These are phyloP conservation scores for Cornus florida DNA, from an alignment of 148 eudicot genomes.

Conservation along the genomic window DNA sequence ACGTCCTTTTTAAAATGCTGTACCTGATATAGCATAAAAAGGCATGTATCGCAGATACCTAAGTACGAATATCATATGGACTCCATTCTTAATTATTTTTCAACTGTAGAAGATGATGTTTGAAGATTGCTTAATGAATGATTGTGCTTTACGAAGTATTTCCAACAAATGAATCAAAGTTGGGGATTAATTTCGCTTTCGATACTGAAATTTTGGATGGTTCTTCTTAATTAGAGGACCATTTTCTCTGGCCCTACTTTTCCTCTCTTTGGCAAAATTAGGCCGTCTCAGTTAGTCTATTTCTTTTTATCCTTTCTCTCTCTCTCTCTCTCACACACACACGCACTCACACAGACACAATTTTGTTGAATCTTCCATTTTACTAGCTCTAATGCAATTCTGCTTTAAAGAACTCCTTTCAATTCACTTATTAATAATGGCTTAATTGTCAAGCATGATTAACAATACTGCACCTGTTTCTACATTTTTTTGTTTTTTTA, in stretches of 20 bases:
- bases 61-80: not conserved
- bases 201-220: not conserved
- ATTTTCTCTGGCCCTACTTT: not conserved
- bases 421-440: too few species aligned
- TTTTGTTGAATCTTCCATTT: not conserved
- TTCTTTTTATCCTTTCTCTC: not conserved
- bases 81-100: not conserved
- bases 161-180: not conserved
- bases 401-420: not conserved
- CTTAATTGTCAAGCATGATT: too few species aligned
- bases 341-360: too few species aligned
- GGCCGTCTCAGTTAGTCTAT: not conserved
- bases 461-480: too few species aligned
- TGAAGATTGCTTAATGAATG: constrained; percentile 6
- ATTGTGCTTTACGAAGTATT: not conserved
- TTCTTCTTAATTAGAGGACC: not conserved
- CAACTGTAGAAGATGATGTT: constrained; percentile 4
- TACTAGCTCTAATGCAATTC: not conserved
- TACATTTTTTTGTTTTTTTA: too few species aligned
- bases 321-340: not conserved
- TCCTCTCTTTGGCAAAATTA: not conserved
- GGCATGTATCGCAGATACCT: not conserved
- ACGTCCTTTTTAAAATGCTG: not conserved
- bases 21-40: not conserved
- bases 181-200: not conserved